A percentile compares a stretch with the other conserved stretches of the same genome.
These are phyloP conservation scores for Comarum palustre DNA, from an alignment of 306 rosid species.

Conservation along the genomic window DNA sequence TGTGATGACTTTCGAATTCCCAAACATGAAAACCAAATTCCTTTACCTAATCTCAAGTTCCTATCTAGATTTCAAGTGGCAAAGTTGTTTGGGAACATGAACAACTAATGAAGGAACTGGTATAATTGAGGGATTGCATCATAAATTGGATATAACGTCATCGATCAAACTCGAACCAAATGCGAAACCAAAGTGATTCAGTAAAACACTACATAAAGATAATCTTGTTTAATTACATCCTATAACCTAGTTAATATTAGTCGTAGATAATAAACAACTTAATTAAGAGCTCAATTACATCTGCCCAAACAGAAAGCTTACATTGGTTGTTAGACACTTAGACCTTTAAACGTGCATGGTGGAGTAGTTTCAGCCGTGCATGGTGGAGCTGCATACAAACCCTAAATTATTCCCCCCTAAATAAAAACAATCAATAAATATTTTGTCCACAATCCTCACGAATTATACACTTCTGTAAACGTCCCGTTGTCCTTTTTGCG, in stretches of 20 bases:
- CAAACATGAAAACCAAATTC: background rate
- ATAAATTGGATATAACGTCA: background rate
- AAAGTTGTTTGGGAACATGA: background rate
- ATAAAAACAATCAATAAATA: conserved; percentile 1
- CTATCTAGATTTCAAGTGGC: background rate
- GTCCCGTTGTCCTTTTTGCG: conserved; percentile 12
- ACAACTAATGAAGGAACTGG: background rate
- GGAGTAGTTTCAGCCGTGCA: conserved; percentile 23
- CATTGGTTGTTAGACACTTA: background rate
- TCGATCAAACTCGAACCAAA: background rate
- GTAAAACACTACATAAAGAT: background rate
- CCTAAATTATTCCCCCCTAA: background rate
- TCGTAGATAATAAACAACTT: background rate
- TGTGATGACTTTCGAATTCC: background rate
- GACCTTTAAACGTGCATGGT: background rate
- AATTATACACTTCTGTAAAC: conserved; percentile 7
- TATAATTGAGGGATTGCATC: background rate
- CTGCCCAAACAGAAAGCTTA: background rate
- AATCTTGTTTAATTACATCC: background rate
- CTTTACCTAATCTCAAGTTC: background rate
- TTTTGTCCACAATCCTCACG: background rate
- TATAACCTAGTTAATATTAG: background rate
- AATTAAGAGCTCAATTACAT: background rate
- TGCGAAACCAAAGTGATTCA: background rate
- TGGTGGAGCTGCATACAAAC: conserved; percentile 10